Base-by-base conservation (phyloP, 768 basidiomycete species). In the Cystofilobasidium capitatum region DNA sequence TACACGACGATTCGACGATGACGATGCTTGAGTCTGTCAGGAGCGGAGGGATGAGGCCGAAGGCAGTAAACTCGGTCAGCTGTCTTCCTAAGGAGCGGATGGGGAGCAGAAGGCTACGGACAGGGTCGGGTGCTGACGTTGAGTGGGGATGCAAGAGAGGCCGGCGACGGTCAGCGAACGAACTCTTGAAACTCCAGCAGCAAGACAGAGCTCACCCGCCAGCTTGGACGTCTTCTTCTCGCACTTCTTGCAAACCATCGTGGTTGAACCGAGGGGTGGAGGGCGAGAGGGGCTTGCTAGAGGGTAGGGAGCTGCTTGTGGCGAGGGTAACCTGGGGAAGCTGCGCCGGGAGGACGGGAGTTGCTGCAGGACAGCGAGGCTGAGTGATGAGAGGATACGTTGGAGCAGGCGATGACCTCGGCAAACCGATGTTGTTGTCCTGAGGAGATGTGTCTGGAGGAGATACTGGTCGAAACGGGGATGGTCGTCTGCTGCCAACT, bases 241-340 rank as follows among this genome's bases (percentile, higher is more conserved):
- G 58, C 77, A 78, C 69, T 76, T 77, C 58, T 75, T 76, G 72
- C 77, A 78, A 10, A 78, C 77, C 77, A 78, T 78, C 44, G 55
- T 7, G n/a, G n/a, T n/a, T n/a, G n/a, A n/a, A n/a, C n/a, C n/a
- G n/a, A n/a, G n/a, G n/a, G n/a, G n/a, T n/a, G n/a, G n/a, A n/a
- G n/a, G n/a, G n/a, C n/a, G n/a, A n/a, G n/a, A n/a, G n/a, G n/a
- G n/a, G n/a, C n/a, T n/a, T n/a, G n/a, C n/a, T n/a, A n/a, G n/a
- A n/a, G n/a, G n/a, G n/a, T n/a, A n/a, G n/a, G n/a, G n/a, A n/a
- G n/a, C n/a, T n/a, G n/a, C n/a, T n/a, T n/a, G n/a, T n/a, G n/a
- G n/a, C n/a, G n/a, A n/a, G n/a, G n/a, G n/a, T n/a, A n/a, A n/a
- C n/a, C n/a, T n/a, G n/a, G n/a, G n/a, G n/a, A n/a, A n/a, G n/a